Percentiles rank a stretch among this genome's conserved stretches.
phyloP scores from a whole-genome alignment of 192 early-diverging fungal genomes.

The Coemansia sp. region DNA sequence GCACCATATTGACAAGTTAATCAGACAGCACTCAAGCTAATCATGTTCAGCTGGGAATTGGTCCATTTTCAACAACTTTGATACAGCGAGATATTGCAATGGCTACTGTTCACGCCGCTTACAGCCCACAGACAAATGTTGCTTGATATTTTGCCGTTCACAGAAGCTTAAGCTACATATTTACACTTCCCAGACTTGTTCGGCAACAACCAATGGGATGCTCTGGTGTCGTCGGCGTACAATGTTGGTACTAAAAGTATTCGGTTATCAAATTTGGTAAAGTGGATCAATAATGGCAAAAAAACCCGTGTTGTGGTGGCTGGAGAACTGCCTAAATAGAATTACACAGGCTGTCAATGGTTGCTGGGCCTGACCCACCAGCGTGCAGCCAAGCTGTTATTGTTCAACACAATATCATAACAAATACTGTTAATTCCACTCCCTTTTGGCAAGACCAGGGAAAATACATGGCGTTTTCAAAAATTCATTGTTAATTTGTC shows the following conservation, averaged over 20 bases:
- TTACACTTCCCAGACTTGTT: background rate
- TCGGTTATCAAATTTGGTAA: slow-evolving; percentile 10
- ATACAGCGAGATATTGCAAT: slow-evolving; percentile 19
- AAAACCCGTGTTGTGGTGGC: slow-evolving; percentile 7
- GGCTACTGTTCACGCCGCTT: slow-evolving; percentile 12
- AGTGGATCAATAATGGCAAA: slow-evolving; percentile 15
- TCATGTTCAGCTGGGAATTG: too few relatives aligned
- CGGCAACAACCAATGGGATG: slow-evolving; percentile 40
- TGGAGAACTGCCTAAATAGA: slow-evolving; percentile 27
- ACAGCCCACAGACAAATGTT: slow-evolving; percentile 24
- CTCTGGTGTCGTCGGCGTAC: slow-evolving; percentile 33
- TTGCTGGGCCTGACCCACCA: slow-evolving; percentile 19
- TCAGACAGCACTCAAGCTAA: too few relatives aligned
- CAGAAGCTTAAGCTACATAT: background rate
- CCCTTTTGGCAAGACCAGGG: too few relatives aligned
- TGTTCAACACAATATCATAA: slow-evolving; percentile 8
- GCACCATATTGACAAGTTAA: too few relatives aligned
- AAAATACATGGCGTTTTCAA: too few relatives aligned
- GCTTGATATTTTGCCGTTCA: slow-evolving; percentile 20
- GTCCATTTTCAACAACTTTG: slow-evolving; percentile 12
- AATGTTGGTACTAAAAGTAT: slow-evolving; percentile 27
- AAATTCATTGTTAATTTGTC: too few relatives aligned
- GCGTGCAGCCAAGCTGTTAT: slow-evolving; percentile 9
- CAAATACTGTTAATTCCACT: background rate
- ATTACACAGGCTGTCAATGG: slow-evolving; percentile 1